Evolutionary conservation across 345 rosid genomes (phyloP), one percentile per base, ranked within the genome.

Genomic region (Mercurialis annua): DNA sequence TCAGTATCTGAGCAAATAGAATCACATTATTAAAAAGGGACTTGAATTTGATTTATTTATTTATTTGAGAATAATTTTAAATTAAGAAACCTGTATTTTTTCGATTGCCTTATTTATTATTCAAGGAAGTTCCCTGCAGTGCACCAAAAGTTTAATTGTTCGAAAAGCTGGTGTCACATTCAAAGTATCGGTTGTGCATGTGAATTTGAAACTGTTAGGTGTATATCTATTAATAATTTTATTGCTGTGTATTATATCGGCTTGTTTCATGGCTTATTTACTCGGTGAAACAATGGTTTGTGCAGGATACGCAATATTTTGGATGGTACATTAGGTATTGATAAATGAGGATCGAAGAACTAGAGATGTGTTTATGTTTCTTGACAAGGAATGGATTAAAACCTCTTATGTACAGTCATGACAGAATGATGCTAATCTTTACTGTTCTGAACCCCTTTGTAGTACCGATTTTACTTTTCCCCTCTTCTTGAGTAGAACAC

Each of bases 401-500:
- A 38, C 24, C 21, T n/a, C n/a, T 61, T 43, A 14, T 61, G 51
- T 23, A 61, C 49, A 61, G 27, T 40, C 94, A 89, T 74, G 98
- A 90, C 71, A 82, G 94, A 9, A 83, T 90, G 73, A 93, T 93
- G 98, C 94, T 90, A 64, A 77, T 10, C 9, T 44, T 20, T 36
- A 29, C 36, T 48, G 56, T 36, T 40, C 16, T 43, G 1, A 3
- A 3, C 44, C 44, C 44, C 44, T 40, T 40, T 40, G 6, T 40
- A 9, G 40, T 36, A 36, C 9, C 40, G n/a, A n/a, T 36, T 9
- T 36, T 36, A 36, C 40, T 36, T 9, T 36, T 9, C 40, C 9
- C 40, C n/a, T n/a, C n/a, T n/a, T n/a, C n/a, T n/a, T n/a, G n/a
- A n/a, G n/a, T n/a, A n/a, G n/a, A n/a, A n/a, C n/a, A n/a, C n/a